Evolutionary conservation across 257 asterid species (phyloP).

Genomic region (Solanum ossicruentum): DNA sequence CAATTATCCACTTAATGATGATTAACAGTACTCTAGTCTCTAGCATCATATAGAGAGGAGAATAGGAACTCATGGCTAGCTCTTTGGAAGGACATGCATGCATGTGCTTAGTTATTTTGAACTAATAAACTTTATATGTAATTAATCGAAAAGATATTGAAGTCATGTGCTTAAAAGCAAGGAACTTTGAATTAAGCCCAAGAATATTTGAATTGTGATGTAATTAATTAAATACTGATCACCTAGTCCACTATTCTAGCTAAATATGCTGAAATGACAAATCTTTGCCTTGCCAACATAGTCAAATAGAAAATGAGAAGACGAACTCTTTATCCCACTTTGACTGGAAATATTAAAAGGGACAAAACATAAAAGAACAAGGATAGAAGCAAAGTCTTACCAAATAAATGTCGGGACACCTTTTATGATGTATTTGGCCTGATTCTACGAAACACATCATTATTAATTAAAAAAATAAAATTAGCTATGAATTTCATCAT

Average conservation of each 20-base stretch:
- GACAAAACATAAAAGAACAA: not conserved
- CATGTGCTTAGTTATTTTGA: not conserved
- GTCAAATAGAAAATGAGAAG: not conserved
- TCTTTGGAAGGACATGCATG: not conserved
- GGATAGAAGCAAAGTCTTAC: no score
- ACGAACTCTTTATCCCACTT: not conserved
- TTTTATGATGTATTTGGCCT: not conserved
- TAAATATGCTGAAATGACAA: not conserved
- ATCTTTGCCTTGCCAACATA: not conserved
- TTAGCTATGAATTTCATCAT: not conserved
- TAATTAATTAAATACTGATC: not conserved
- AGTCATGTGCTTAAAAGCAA: not conserved
- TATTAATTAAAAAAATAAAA: not conserved
- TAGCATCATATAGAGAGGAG: not conserved
- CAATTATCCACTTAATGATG: not conserved
- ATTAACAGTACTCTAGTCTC: not conserved
- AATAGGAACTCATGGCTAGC: not conserved
- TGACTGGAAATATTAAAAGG: not conserved
- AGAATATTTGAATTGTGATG: not conserved
- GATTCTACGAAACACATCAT: not conserved
- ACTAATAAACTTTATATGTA: not conserved
- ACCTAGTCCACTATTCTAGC: not conserved
- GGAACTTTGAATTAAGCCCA: not conserved
- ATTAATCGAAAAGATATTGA: not conserved
- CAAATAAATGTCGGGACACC: not conserved